Conservation (phyloP, 208 protist genomes). For the Crithidia mellificae region DNA sequence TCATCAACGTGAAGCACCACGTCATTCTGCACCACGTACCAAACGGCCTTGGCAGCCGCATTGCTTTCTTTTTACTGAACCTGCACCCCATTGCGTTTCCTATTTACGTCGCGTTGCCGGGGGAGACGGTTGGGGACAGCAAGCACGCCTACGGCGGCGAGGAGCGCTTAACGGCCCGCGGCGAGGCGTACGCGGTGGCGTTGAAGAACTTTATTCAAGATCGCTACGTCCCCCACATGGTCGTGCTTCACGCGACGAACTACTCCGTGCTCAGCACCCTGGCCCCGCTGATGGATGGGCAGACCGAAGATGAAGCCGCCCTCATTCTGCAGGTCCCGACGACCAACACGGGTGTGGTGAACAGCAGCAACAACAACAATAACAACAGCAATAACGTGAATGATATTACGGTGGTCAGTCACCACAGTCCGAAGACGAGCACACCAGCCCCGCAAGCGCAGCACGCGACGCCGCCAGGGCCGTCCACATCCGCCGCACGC, state of each 20-base stretch:
- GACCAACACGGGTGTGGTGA: background rate
- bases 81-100: constrained; percentile 86
- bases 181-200: constrained; percentile 63
- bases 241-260: constrained; percentile 86
- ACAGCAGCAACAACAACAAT: background rate
- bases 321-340: background rate
- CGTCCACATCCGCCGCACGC: background rate
- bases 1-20: constrained; percentile 89
- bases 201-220: constrained; percentile 83
- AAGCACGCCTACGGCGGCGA: constrained; percentile 76
- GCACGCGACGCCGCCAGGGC: background rate
- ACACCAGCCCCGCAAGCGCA: background rate
- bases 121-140: constrained; percentile 74
- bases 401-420: no score
- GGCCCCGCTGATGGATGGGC: constrained; percentile 54
- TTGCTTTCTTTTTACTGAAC: constrained; percentile 90
- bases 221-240: constrained; percentile 81
- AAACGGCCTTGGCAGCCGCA: constrained; percentile 71
- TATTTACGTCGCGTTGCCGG: constrained; percentile 83
- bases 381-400: no score
- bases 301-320: constrained; percentile 18
- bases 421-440: background rate
- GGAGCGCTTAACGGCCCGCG: constrained; percentile 66
- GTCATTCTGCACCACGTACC: constrained; percentile 78
- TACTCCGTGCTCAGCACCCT: constrained; percentile 70